Evolutionary conservation across 139 green algal species (phyloP).

Genomic region (Micractinium sp.): DNA sequence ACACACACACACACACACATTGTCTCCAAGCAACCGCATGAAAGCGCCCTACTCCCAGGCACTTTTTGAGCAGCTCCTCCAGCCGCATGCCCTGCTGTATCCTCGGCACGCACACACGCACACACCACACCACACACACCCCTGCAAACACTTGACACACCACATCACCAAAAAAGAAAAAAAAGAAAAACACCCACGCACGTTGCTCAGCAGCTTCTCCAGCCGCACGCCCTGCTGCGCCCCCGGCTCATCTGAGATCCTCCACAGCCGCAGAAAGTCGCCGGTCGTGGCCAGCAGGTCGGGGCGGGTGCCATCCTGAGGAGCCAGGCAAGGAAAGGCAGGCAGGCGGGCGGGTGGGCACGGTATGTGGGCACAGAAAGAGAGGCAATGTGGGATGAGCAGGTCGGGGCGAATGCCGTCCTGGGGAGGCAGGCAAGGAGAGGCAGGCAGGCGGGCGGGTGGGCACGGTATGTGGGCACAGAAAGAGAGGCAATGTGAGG

Average conservation of each 20-base stretch:
- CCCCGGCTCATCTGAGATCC: conserved; percentile 64
- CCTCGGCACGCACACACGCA: too few relatives aligned
- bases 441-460: not conserved
- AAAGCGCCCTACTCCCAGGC: too few relatives aligned
- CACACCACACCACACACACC: too few relatives aligned
- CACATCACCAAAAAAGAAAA: too few relatives aligned
- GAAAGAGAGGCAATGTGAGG: conserved; percentile 69
- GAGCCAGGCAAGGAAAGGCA: not conserved
- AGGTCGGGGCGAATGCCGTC: conserved; percentile 77
- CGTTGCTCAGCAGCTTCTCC: conserved; percentile 85
- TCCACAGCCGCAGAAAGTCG: conserved; percentile 94
- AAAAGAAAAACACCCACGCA: conserved; percentile 1
- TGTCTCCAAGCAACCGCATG: too few relatives aligned
- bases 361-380: not conserved
- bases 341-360: not conserved
- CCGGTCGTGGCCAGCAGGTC: conserved; percentile 94
- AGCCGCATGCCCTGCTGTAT: too few relatives aligned
- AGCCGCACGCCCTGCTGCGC: conserved; percentile 68
- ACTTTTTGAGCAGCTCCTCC: too few relatives aligned
- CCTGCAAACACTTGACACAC: too few relatives aligned
- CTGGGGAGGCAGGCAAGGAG: not conserved
- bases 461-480: not conserved
- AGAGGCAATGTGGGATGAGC: conserved; percentile 80
- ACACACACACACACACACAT: not conserved
- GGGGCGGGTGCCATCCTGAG: conserved; percentile 55